A percentile compares a stretch with the other conserved stretches of the same genome.
Conservation (phyloP, 169 alveolate species). For the Cryptosporidium parvum region DNA sequence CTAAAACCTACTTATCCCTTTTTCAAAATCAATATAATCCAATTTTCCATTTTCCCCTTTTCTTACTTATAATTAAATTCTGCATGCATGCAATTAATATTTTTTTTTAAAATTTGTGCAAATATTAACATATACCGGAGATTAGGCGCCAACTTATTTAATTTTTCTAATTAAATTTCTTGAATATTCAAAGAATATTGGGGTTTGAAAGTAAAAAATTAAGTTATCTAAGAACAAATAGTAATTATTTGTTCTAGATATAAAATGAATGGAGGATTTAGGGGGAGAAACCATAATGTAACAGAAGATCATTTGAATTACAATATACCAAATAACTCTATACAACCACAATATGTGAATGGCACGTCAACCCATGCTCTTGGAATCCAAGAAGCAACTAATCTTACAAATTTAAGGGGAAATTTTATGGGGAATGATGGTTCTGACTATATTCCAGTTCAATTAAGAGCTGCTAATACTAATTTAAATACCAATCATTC, state of each 20-base stretch:
- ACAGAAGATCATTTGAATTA: background rate
- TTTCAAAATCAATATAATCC: background rate
- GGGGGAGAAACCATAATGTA: background rate
- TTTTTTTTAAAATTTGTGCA: background rate
- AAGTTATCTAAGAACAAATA: conserved; percentile 10
- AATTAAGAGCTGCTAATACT: background rate
- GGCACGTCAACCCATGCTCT: background rate
- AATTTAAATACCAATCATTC: background rate
- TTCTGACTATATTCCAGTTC: background rate
- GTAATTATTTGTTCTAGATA: background rate
- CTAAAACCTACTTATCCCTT: background rate
- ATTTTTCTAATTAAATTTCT: too few species aligned
- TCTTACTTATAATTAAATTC: background rate
- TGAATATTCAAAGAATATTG: background rate
- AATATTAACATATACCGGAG: conserved; percentile 3
- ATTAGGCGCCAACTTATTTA: conserved; percentile 5
- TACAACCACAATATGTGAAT: background rate
- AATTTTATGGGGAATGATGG: background rate
- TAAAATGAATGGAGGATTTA: conserved; percentile 23
- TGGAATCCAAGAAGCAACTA: background rate
- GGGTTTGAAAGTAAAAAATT: background rate
- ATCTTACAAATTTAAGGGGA: background rate
- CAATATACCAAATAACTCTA: conserved; percentile 3
- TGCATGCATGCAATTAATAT: conserved; percentile 11
- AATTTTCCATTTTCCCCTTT: background rate